Evolutionary conservation across 768 basidiomycete genomes (phyloP).

Genomic region (Tephrocybe sp.): DNA sequence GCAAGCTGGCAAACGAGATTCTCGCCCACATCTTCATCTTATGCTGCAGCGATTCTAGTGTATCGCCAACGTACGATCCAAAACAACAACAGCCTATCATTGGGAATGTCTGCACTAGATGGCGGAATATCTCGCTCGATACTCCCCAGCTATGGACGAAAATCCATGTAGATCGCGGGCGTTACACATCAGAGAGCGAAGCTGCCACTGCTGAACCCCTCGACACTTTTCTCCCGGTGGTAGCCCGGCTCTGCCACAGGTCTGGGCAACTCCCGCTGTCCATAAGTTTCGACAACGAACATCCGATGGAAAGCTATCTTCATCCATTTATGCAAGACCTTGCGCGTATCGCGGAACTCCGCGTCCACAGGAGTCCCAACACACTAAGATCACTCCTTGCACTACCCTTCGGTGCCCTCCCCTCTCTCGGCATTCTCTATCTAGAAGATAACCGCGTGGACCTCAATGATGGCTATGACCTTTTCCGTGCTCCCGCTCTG

Average conservation of each 20-base stretch:
- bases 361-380: background rate
- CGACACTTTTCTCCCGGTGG: background rate
- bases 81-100: slow-evolving; percentile 1
- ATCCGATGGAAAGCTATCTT: background rate
- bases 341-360: background rate
- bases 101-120: slow-evolving; percentile 6
- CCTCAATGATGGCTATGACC: no score
- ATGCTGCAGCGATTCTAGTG: background rate
- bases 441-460: no score
- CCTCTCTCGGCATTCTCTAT: no score
- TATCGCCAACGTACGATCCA: background rate
- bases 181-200: background rate
- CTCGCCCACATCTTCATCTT: slow-evolving; percentile 5
- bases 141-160: slow-evolving; percentile 8
- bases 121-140: slow-evolving; percentile 2
- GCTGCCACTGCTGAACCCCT: no score
- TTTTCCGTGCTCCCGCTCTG: no score
- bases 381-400: background rate
- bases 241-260: background rate
- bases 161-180: background rate
- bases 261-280: slow-evolving; percentile 3
- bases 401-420: no score
- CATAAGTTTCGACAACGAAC: background rate
- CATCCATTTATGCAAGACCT: slow-evolving; percentile 4
- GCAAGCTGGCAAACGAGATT: slow-evolving; percentile 8